Evolutionary conservation across 306 rosid genomes (phyloP).

Genomic region (Mucuna pruriens): DNA sequence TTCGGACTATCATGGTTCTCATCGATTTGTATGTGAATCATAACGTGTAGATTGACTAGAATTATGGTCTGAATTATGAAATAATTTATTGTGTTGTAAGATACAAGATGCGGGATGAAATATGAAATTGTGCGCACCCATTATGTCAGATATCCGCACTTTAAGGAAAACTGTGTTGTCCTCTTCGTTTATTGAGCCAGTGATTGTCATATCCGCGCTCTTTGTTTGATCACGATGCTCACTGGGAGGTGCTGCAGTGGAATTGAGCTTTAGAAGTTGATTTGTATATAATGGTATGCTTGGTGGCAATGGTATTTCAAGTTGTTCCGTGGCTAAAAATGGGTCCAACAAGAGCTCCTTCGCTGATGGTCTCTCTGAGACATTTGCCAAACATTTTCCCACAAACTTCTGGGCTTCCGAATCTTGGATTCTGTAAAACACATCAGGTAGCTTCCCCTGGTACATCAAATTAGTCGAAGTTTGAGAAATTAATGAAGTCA

Average conservation of each 20-base stretch:
- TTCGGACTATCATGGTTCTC: neutral
- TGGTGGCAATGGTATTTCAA: conserved; percentile 33
- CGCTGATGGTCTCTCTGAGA: conserved; percentile 70
- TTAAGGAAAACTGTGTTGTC: conserved; percentile 72
- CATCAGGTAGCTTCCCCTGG: conserved; percentile 85
- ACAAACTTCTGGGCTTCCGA: conserved; percentile 73
- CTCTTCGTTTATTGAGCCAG: conserved; percentile 68
- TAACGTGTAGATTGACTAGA: too few relatives aligned
- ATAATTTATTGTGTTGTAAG: too few relatives aligned
- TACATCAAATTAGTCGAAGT: conserved; percentile 13
- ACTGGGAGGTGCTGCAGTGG: neutral
- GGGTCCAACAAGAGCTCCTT: conserved; percentile 77
- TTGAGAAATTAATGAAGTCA: neutral
- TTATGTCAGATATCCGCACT: conserved; percentile 59
- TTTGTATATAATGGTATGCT: conserved; percentile 4
- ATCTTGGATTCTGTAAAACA: conserved; percentile 64
- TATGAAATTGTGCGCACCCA: conserved; percentile 52
- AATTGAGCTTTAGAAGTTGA: conserved; percentile 22
- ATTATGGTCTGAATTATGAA: too few relatives aligned
- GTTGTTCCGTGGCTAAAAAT: conserved; percentile 60
- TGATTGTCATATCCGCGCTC: conserved; percentile 67
- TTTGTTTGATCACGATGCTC: conserved; percentile 40
- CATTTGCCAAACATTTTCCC: conserved; percentile 72
- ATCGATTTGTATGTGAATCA: neutral
- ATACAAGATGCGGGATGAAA: too few relatives aligned